A percentile compares a stretch with the other conserved stretches of the same genome.
Evolutionary conservation across 768 basidiomycete species (phyloP).

Genomic region (Rhizopogon vinicolor): DNA sequence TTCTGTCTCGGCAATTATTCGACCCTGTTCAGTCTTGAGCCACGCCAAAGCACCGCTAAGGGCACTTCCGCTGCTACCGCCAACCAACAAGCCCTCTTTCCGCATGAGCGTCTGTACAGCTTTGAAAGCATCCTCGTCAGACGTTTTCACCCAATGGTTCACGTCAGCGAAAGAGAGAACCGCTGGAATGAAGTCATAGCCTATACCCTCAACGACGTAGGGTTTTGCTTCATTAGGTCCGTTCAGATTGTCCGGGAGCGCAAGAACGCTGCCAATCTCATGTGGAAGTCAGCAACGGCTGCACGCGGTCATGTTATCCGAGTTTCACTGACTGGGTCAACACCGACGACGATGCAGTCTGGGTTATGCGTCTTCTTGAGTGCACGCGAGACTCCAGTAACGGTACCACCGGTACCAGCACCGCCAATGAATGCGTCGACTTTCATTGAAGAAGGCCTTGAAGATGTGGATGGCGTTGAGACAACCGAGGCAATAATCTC

Average conservation of each 20-base stretch:
- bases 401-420: slow-evolving; percentile 93
- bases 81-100: slow-evolving; percentile 84
- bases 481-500: slow-evolving; percentile 84
- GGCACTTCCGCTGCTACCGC: slow-evolving; percentile 89
- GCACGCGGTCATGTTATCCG: neutral
- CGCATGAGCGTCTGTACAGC: slow-evolving; percentile 75
- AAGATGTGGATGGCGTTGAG: slow-evolving; percentile 56
- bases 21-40: slow-evolving; percentile 69
- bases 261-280: slow-evolving; percentile 89
- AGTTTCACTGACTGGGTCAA: slow-evolving; percentile 73
- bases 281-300: slow-evolving; percentile 6
- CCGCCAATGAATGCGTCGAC: slow-evolving; percentile 82
- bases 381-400: slow-evolving; percentile 82
- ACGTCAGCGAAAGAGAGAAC: slow-evolving; percentile 69
- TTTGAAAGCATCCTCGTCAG: slow-evolving; percentile 75
- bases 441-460: slow-evolving; percentile 60
- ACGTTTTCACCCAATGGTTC: slow-evolving; percentile 82
- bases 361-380: slow-evolving; percentile 77
- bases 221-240: slow-evolving; percentile 37
- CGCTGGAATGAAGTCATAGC: slow-evolving; percentile 89
- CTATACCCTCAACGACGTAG: slow-evolving; percentile 95
- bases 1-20: slow-evolving; percentile 52
- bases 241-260: slow-evolving; percentile 65
- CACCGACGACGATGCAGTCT: slow-evolving; percentile 70
- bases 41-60: slow-evolving; percentile 74